These are phyloP conservation scores for Collariella sp. DNA, from an alignment of 495 filamentous ascomycete species.

Conservation along the genomic window DNA sequence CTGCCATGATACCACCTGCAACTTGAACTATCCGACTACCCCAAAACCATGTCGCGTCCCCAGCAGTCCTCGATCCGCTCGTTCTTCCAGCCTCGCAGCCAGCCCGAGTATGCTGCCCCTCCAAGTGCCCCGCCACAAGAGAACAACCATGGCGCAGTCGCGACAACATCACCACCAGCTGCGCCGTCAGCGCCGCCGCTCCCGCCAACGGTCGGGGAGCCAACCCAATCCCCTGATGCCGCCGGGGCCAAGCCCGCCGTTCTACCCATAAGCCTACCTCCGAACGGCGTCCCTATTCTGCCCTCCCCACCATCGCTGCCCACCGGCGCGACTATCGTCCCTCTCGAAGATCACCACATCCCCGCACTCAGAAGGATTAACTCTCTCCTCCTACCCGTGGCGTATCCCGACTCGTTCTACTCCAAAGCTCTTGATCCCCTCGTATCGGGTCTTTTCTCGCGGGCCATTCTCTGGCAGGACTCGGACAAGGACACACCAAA, in stretches of 20 bases:
- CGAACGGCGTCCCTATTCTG: slow-evolving; percentile 29
- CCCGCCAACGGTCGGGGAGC: slow-evolving; percentile 9
- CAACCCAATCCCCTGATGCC: slow-evolving; percentile 22
- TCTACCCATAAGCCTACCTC: slow-evolving; percentile 19
- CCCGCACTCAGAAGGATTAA: slow-evolving; percentile 74
- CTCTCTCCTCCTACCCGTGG: slow-evolving; percentile 72
- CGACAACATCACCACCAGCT: slow-evolving; percentile 14
- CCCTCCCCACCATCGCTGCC: slow-evolving; percentile 31
- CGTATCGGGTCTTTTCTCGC: slow-evolving; percentile 59
- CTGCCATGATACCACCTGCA: not conserved
- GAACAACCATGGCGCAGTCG: slow-evolving; percentile 1
- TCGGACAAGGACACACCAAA: slow-evolving; percentile 36
- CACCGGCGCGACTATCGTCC: slow-evolving; percentile 47
- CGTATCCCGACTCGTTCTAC: slow-evolving; percentile 85
- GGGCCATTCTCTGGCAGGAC: slow-evolving; percentile 55
- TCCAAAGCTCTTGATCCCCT: slow-evolving; percentile 60
- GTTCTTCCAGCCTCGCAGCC: slow-evolving; percentile 32
- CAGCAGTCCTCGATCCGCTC: slow-evolving; percentile 43
- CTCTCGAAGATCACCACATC: slow-evolving; percentile 53
- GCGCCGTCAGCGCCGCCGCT: slow-evolving; percentile 17
- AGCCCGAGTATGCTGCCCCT: slow-evolving; percentile 19
- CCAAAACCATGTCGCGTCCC: slow-evolving; percentile 17
- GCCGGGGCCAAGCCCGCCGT: not conserved
- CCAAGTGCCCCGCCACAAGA: slow-evolving; percentile 15
- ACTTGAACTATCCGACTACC: not conserved